phyloP scores from a whole-genome alignment of 192 early-diverging fungal genomes.

The Cetraspora pellucida region DNA sequence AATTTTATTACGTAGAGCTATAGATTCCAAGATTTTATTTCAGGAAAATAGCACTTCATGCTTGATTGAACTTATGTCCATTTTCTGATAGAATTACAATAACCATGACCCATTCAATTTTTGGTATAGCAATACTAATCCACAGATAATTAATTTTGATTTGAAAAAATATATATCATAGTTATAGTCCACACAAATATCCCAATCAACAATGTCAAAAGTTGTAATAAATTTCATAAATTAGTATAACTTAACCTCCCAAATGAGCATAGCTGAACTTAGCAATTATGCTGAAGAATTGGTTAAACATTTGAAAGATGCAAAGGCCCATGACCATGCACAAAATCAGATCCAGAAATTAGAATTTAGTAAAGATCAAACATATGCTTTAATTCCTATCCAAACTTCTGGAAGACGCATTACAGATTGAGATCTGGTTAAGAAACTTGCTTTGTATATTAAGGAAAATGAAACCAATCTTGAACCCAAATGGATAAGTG shows the following conservation, averaged over 20 bases:
- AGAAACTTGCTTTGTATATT: background rate
- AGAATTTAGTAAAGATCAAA: constrained; percentile 13
- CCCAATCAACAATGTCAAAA: constrained; percentile 1
- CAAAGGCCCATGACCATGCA: background rate
- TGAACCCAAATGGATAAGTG: background rate
- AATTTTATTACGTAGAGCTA: no score
- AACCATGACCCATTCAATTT: no score
- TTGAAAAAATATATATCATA: background rate
- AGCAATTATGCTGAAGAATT: background rate
- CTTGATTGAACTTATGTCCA: no score
- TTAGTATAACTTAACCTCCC: background rate
- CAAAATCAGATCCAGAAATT: background rate
- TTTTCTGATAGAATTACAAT: no score
- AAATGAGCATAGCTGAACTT: constrained; percentile 9
- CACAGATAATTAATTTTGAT: no score
- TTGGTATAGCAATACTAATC: no score
- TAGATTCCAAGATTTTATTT: no score
- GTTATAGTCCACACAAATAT: constrained; percentile 6
- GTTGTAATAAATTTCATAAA: constrained; percentile 11
- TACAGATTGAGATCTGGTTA: background rate
- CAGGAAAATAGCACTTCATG: no score
- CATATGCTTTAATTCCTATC: constrained; percentile 16
- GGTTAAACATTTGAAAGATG: background rate
- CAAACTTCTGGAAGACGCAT: constrained; percentile 5
- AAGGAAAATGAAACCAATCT: constrained; percentile 13